These are phyloP conservation scores for Botrytis byssoidea DNA, from an alignment of 2,329 filamentous ascomycete genomes.

Conservation along the genomic window DNA sequence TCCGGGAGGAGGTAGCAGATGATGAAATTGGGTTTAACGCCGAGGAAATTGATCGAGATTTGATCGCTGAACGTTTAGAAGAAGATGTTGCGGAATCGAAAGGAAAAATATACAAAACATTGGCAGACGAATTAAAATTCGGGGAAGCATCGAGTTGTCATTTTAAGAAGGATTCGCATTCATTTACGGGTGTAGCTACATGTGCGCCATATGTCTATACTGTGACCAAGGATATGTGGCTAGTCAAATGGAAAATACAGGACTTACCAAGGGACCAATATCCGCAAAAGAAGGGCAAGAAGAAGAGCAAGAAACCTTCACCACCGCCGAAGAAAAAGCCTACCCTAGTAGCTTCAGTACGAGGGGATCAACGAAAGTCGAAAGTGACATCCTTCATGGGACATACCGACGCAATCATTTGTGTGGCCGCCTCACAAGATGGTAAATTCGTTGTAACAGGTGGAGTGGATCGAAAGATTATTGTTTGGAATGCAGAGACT, in stretches of 20 bases:
- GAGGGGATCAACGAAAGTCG: slow-evolving; percentile 58
- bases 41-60: slow-evolving; percentile 85
- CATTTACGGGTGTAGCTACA: slow-evolving; percentile 76
- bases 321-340: slow-evolving; percentile 61
- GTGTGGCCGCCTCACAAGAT: slow-evolving; percentile 82
- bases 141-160: slow-evolving; percentile 63
- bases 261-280: slow-evolving; percentile 60
- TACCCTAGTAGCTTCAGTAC: slow-evolving; percentile 60
- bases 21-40: slow-evolving; percentile 82
- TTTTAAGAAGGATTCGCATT: slow-evolving; percentile 75
- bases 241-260: slow-evolving; percentile 89
- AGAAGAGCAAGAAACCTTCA: slow-evolving; percentile 56
- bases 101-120: slow-evolving; percentile 79
- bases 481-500: slow-evolving; percentile 82
- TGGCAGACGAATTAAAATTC: slow-evolving; percentile 73
- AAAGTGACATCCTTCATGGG: slow-evolving; percentile 68
- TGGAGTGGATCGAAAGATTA: slow-evolving; percentile 77
- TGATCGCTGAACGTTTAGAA: slow-evolving; percentile 85
- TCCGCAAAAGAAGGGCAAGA: slow-evolving; percentile 49
- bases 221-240: slow-evolving; percentile 76
- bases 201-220: slow-evolving; percentile 83
- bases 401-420: slow-evolving; percentile 77
- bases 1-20: slow-evolving; percentile 72
- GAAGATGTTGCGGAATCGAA: slow-evolving; percentile 92
- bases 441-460: slow-evolving; percentile 91